A percentile compares a stretch with the other conserved stretches of the same genome.
Conservation (phyloP, 1,284 basidiomycete species). For the Albatrellus sp. region DNA sequence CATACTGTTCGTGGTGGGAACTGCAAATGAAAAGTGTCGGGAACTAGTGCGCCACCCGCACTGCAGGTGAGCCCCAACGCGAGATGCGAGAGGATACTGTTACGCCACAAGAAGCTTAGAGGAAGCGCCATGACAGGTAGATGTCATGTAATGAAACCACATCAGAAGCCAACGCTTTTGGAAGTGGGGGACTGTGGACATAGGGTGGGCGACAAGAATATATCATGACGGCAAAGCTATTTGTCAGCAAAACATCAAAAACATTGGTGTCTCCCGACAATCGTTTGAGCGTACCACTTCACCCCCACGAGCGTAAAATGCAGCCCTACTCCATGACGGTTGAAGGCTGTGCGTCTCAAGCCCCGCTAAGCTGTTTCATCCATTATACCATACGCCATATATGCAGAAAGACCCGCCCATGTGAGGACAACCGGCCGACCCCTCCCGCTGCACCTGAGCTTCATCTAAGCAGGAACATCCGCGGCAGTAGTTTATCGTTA, state of each 20-base stretch:
- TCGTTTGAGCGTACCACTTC: too few species aligned
- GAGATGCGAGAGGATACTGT: slow-evolving; percentile 86
- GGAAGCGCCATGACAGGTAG: slow-evolving; percentile 86
- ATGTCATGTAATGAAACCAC: slow-evolving; percentile 36
- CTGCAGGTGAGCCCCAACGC: slow-evolving; percentile 93
- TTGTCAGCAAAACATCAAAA: too few species aligned
- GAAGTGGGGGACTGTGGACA: not conserved
- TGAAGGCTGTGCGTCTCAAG: too few species aligned
- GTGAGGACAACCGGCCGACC: not conserved
- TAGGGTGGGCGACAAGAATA: too few species aligned
- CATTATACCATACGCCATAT: too few species aligned
- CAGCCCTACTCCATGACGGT: too few species aligned
- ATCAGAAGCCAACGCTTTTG: not conserved
- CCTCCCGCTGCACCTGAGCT: not conserved
- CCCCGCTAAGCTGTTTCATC: too few species aligned
- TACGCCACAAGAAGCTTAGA: slow-evolving; percentile 93
- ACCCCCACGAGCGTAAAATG: too few species aligned
- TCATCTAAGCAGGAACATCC: not conserved
- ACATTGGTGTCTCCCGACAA: too few species aligned
- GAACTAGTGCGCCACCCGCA: slow-evolving; percentile 79
- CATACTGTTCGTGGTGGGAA: slow-evolving; percentile 73
- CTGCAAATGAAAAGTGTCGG: slow-evolving; percentile 90
- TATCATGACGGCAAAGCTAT: too few species aligned
- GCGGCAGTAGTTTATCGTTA: not conserved
- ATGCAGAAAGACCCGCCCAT: too few species aligned